Conservation (phyloP, 139 green algal genomes). For the Closterium sp. region DNA sequence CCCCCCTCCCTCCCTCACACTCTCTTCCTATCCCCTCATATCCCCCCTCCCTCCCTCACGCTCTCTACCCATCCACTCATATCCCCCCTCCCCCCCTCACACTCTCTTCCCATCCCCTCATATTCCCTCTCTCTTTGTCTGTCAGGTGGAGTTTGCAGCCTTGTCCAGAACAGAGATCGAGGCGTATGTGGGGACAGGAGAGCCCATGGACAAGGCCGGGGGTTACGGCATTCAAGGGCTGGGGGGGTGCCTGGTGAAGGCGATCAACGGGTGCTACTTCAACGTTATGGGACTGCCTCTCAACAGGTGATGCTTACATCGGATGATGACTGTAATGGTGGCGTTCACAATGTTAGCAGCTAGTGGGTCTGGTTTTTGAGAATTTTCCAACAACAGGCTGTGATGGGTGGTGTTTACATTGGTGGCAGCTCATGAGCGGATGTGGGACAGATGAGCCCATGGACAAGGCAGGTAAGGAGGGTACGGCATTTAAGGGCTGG, state of each 20-base stretch:
- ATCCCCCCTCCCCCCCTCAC: no score
- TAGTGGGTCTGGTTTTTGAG: no score
- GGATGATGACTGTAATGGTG: no score
- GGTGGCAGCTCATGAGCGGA: no score
- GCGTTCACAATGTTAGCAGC: no score
- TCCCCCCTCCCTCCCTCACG: no score
- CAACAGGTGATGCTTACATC: neutral
- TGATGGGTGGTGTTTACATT: neutral
- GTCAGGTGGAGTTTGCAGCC: conserved; percentile 80
- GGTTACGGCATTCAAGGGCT: conserved; percentile 68
- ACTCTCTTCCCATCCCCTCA: no score
- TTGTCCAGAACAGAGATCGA: conserved; percentile 49
- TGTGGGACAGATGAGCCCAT: conserved; percentile 45
- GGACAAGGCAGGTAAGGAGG: conserved; percentile 57
- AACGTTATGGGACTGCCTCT: conserved; percentile 85
- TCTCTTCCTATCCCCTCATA: no score
- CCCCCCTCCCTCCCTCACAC: no score
- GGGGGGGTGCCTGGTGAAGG: conserved; percentile 74
- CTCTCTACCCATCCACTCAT: no score
- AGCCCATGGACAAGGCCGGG: conserved; percentile 55
- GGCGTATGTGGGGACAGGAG: conserved; percentile 27
- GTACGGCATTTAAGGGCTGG: conserved; percentile 74
- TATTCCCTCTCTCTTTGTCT: no score
- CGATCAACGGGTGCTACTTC: conserved; percentile 84
- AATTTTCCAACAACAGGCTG: no score